Evolutionary conservation across 352 stramenopile genomes (phyloP).

Genomic region (Phytophthora pistaciae): DNA sequence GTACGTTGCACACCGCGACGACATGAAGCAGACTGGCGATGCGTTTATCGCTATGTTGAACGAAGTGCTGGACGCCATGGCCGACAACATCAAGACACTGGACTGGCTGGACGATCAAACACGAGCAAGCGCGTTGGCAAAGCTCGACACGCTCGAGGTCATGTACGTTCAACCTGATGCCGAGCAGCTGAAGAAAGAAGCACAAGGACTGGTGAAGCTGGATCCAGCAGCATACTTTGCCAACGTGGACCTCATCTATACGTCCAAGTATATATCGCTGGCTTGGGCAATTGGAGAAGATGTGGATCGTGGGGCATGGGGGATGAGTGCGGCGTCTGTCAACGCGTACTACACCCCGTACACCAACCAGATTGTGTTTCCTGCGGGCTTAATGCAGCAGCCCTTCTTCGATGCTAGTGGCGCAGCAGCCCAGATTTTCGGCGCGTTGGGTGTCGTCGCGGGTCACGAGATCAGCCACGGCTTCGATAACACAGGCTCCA

Average conservation of each 20-base stretch:
- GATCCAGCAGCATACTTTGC: constrained; percentile 52
- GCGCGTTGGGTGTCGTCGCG: constrained; percentile 90
- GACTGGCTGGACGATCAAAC: constrained; percentile 92
- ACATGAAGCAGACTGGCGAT: constrained; percentile 64
- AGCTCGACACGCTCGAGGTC: constrained; percentile 62
- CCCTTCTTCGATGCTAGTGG: constrained; percentile 90
- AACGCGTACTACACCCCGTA: constrained; percentile 87
- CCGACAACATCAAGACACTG: constrained; percentile 80
- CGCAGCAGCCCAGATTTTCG: constrained; percentile 91
- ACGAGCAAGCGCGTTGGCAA: constrained; percentile 74
- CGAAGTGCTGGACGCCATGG: constrained; percentile 80
- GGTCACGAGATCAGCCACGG: constrained; percentile 96
- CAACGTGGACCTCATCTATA: constrained; percentile 56
- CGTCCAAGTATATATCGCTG: constrained; percentile 28
- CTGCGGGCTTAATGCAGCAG: constrained; percentile 92
- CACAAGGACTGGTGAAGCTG: constrained; percentile 39
- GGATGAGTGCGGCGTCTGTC: constrained; percentile 90
- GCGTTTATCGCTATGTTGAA: constrained; percentile 84
- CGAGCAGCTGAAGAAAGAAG: constrained; percentile 49
- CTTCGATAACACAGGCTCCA: constrained; percentile 92
- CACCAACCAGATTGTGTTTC: constrained; percentile 94
- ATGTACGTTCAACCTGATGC: constrained; percentile 37
- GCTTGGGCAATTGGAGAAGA: constrained; percentile 43
- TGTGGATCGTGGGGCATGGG: constrained; percentile 76
- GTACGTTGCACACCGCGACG: constrained; percentile 85